Evolutionary conservation across 192 early-diverging fungal genomes (phyloP), one percentile per base, ranked within the genome.

Genomic region (Anaeromyces robustus): DNA sequence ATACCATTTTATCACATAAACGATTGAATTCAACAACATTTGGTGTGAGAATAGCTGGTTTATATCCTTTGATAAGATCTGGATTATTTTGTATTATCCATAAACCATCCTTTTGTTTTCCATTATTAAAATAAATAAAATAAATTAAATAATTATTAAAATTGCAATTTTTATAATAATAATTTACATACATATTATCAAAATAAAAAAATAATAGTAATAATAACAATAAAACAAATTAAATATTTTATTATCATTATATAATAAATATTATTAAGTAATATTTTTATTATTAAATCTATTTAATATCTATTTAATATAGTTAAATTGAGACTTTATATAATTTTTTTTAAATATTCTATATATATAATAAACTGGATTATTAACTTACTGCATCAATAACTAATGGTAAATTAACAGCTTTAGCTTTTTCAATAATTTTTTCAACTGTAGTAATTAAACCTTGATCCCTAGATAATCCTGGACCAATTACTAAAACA

Each of bases 401-500:
- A 0, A 99, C 94, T 29, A 99, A 85, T 0, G 93, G 89, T 82
- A 95, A 85, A 0, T 86, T 39, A 26, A 85, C 80, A 80, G 90
- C 83, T 59, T 88, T 87, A 0, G 94, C 93, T n/a, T 88, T 86
- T 34, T 82, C 30, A n/a, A 99, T 92, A 17, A 95, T 89, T 19
- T 84, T 59, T n/a, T 83, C 84, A 12, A 94, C 94, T 30, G 86
- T 85, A 39, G 92, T 86, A 1, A 89, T 84, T 86, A 97, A 94
- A 12, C 86, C 78, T 29, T 81, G 78, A 82, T 98, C 93, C 30
- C 95, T 88, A 17, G 94, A 95, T 32, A 99, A 85, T 0, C 98
- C 98, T 6, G 98, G 97, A 0, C 98, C 98, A 19, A 97, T 86
- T 1, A 97, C 89, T 30, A 98, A 83, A 0, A 94, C 94, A 84